Conservation (phyloP, 495 filamentous ascomycete genomes). For the Amorphotheca resinae region DNA sequence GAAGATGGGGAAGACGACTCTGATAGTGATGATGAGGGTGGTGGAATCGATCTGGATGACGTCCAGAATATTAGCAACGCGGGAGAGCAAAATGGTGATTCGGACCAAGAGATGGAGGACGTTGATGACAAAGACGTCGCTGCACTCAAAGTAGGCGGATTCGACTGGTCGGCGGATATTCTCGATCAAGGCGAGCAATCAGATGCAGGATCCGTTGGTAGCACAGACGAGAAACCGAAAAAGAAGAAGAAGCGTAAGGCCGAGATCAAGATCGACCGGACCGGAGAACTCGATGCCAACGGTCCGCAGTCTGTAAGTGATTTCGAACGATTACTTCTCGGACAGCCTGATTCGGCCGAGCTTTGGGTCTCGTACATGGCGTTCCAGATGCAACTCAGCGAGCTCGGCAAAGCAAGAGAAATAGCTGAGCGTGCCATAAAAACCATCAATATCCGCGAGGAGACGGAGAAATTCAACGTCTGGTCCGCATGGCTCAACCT, state of each 20-base stretch:
- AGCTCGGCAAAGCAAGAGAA: conserved; percentile 71
- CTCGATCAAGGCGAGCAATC: conserved; percentile 32
- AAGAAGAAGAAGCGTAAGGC: conserved; percentile 73
- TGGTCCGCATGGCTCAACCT: conserved; percentile 92
- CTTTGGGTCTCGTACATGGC: conserved; percentile 96
- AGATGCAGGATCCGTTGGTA: conserved; percentile 30
- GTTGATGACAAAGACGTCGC: conserved; percentile 21
- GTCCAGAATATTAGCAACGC: conserved; percentile 27
- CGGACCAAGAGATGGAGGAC: conserved; percentile 41
- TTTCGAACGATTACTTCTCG: conserved; percentile 85
- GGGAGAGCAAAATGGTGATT: conserved; percentile 19
- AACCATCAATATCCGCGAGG: conserved; percentile 76
- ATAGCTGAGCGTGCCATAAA: conserved; percentile 81
- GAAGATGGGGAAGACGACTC: conserved; percentile 29
- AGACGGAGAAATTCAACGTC: conserved; percentile 83
- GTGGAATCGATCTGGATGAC: conserved; percentile 38
- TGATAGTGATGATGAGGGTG: conserved; percentile 37
- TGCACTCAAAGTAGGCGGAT: conserved; percentile 66
- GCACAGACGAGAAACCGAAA: conserved; percentile 39
- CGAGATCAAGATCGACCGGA: conserved; percentile 75
- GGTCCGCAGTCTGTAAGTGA: conserved; percentile 87
- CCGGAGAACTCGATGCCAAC: conserved; percentile 73
- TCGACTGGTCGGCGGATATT: conserved; percentile 71
- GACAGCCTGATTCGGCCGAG: conserved; percentile 76
- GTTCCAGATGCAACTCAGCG: conserved; percentile 84